Evolutionary conservation across 371 early-diverging fungal species (phyloP).

Genomic region (Mucor racemosus): DNA sequence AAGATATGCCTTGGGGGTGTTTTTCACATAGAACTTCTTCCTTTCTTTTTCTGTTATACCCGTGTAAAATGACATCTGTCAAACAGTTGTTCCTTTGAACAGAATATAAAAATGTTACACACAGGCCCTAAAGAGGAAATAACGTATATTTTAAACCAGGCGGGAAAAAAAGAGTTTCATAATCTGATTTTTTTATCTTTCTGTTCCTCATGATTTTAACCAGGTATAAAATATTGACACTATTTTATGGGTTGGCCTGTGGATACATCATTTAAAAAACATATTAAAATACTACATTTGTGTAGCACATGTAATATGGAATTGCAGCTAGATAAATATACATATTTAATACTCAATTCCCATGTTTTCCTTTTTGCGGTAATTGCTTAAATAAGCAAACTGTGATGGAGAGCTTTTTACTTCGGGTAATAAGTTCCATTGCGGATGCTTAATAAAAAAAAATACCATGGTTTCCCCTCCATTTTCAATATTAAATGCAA

Average conservation of each 20-base stretch:
- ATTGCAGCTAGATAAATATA: not conserved
- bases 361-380: not conserved
- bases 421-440: not conserved
- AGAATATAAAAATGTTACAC: not conserved
- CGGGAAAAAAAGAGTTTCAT: not conserved
- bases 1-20: not conserved
- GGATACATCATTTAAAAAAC: too few relatives aligned
- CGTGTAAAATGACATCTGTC: not conserved
- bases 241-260: too few relatives aligned
- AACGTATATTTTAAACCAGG: not conserved
- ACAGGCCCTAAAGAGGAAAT: not conserved
- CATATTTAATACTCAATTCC: not conserved
- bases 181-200: too few relatives aligned
- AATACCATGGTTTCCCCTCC: not conserved
- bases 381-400: conserved; percentile 2
- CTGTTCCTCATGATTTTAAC: too few relatives aligned
- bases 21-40: not conserved
- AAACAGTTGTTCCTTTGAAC: not conserved
- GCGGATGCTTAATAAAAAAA: conserved; percentile 6
- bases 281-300: too few relatives aligned
- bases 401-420: not conserved
- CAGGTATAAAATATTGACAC: too few relatives aligned
- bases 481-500: not conserved
- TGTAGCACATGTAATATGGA: not conserved
- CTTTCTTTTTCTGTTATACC: not conserved